Evolutionary conservation across 768 basidiomycete species (phyloP).

Genomic region (Boletus sensibilis): DNA sequence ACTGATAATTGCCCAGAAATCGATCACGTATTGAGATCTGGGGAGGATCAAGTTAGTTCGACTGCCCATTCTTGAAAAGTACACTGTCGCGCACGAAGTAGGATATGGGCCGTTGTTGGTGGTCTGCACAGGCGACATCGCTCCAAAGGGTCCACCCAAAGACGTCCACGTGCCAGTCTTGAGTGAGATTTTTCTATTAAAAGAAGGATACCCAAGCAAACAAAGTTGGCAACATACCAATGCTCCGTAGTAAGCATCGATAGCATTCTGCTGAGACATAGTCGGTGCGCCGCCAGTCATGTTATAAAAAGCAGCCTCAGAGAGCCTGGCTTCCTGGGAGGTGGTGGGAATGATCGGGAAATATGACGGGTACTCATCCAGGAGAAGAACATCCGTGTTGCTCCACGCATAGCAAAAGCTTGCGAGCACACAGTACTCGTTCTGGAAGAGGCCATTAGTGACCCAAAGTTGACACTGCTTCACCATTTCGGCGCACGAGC

Average conservation of each 20-base stretch:
- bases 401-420: constrained; percentile 27
- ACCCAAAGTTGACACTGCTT: constrained; percentile 21
- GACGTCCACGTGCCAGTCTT: constrained; percentile 18
- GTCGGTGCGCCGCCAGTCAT: constrained; percentile 18
- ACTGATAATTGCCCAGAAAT: constrained; percentile 21
- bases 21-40: constrained; percentile 21
- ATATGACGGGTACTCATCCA: constrained; percentile 13
- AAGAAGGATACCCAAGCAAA: not conserved
- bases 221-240: constrained; percentile 10
- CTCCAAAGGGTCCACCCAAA: constrained; percentile 7
- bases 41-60: not conserved
- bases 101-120: constrained; percentile 23
- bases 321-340: constrained; percentile 12
- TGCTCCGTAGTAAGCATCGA: constrained; percentile 22
- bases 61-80: not conserved
- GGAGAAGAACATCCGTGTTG: constrained; percentile 21
- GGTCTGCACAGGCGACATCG: constrained; percentile 1
- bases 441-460: constrained; percentile 23
- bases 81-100: constrained; percentile 10
- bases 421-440: constrained; percentile 24
- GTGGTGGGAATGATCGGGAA: constrained; percentile 9
- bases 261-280: constrained; percentile 21
- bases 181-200: not conserved
- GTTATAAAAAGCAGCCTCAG: constrained; percentile 18
- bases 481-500: constrained; percentile 20